Evolutionary conservation across 1,139 yeast species (phyloP), one percentile per base, ranked within the genome.

Genomic region (Protomyces inundatus): DNA sequence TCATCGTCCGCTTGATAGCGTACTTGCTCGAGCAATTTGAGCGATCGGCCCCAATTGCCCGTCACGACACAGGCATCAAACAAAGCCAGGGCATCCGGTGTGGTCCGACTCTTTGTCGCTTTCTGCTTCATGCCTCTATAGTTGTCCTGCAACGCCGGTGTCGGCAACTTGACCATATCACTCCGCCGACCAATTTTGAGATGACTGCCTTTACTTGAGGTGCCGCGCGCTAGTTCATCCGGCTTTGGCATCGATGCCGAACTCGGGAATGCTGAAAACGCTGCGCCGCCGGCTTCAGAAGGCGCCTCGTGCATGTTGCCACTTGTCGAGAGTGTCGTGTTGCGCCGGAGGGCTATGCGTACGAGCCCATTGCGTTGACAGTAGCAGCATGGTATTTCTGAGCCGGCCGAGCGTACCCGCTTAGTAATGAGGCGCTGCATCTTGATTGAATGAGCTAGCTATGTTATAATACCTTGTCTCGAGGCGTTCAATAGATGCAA

Each of bases 11-110:
- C 76, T 48, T 81, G 76, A 23, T 39, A 10, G 6, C 56, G 37
- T 7, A 57, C 55, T 32, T 46, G 60, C 36, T 45, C 10, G 48
- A 64, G 0, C n/a, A 64, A 30, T 6, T 36, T 45, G n/a, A 42
- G 52, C 6, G 97, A 96, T 69, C 97, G 79, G 40, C 81, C 82
- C 69, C 82, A 83, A 71, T 88, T 88, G 63, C 81, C 82, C 40
- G 88, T 81, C 55, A 84, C 82, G 48, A 91, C 73, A 69, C 95
- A 86, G 0, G 96, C 96, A 71, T 90, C 96, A 50, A 90, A 77
- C 42, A 90, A 57, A 16, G 70, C 65, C 4, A 63, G 40, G 7
- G 61, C 61, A 34, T 64, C 65, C 16, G 30, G 36, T 5, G 42
- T 60, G 12, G 45, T 35, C 30, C 58, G 54, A 6, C 23, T 39